A percentile compares a stretch with the other conserved stretches of the same genome.
These are phyloP conservation scores for Dispira parvispora DNA, from an alignment of 192 early-diverging fungal species.

Conservation along the genomic window DNA sequence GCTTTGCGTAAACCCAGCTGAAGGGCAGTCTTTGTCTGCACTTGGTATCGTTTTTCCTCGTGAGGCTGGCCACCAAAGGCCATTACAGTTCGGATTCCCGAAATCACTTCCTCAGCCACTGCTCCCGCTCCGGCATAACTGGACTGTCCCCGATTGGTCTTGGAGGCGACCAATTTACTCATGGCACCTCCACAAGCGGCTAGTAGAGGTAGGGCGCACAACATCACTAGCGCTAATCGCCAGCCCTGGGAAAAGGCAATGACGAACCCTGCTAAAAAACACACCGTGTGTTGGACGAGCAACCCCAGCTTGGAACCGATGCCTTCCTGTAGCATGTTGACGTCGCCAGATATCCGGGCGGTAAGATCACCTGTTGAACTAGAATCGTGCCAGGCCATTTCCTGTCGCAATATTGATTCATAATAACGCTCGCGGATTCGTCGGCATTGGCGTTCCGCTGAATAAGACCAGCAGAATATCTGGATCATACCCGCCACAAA, in stretches of 20 bases:
- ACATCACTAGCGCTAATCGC: conserved; percentile 65
- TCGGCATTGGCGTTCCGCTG: conserved; percentile 43
- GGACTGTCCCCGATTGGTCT: conserved; percentile 33
- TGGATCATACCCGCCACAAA: conserved; percentile 11
- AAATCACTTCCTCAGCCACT: conserved; percentile 70
- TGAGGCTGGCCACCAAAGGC: conserved; percentile 68
- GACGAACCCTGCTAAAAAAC: conserved; percentile 56
- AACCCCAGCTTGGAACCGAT: conserved; percentile 72
- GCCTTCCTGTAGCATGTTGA: conserved; percentile 74
- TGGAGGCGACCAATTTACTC: conserved; percentile 30
- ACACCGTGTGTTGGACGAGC: conserved; percentile 37
- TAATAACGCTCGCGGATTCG: conserved; percentile 64
- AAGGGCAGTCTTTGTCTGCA: conserved; percentile 43
- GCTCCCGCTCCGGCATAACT: conserved; percentile 71
- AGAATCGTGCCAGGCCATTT: conserved; percentile 75
- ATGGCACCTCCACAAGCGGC: conserved; percentile 33
- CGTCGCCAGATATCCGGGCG: conserved; percentile 73
- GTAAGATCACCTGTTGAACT: conserved; percentile 64
- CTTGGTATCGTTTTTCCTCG: conserved; percentile 40
- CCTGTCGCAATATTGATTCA: conserved; percentile 61
- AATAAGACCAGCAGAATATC: conserved; percentile 13
- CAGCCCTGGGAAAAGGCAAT: conserved; percentile 68
- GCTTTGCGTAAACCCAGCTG: conserved; percentile 43
- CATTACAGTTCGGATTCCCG: conserved; percentile 72
- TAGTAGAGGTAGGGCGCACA: conserved; percentile 59